A percentile compares a stretch with the other conserved stretches of the same genome.
phyloP scores from a whole-genome alignment of 306 rosid genomes.

The Cyclanthera cordifolia region DNA sequence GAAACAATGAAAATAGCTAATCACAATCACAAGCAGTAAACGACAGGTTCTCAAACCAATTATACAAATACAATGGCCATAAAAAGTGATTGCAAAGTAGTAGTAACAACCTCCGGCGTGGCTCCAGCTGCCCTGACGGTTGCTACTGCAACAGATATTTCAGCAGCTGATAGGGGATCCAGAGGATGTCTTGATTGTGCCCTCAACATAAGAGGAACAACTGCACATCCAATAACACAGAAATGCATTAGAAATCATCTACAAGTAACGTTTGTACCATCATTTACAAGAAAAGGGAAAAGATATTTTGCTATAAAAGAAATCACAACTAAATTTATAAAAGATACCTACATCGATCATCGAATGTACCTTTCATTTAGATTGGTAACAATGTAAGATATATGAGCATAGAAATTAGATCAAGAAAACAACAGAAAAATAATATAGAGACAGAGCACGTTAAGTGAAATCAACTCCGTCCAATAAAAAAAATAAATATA shows the following conservation, averaged over 20 bases:
- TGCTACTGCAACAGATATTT: constrained; percentile 79
- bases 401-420: constrained; percentile 1
- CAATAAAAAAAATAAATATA: neutral
- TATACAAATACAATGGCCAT: neutral
- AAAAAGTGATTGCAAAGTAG: neutral
- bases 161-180: constrained; percentile 82
- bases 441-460: neutral
- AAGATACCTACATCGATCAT: neutral
- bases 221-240: constrained; percentile 24
- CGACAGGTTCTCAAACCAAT: neutral
- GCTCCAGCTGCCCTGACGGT: constrained; percentile 91
- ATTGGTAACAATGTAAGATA: neutral
- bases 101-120: constrained; percentile 64
- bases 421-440: neutral
- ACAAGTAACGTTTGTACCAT: neutral
- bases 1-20: constrained; percentile 16
- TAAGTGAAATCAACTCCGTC: neutral
- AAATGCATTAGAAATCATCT: constrained; percentile 1
- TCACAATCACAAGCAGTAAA: neutral
- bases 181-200: constrained; percentile 76
- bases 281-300: neutral
- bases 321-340: neutral
- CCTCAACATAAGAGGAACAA: constrained; percentile 51
- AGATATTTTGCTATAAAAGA: neutral
- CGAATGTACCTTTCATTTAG: constrained; percentile 1